phyloP scores from a whole-genome alignment of 2,329 filamentous ascomycete species.

The Cryphonectria japonica region DNA sequence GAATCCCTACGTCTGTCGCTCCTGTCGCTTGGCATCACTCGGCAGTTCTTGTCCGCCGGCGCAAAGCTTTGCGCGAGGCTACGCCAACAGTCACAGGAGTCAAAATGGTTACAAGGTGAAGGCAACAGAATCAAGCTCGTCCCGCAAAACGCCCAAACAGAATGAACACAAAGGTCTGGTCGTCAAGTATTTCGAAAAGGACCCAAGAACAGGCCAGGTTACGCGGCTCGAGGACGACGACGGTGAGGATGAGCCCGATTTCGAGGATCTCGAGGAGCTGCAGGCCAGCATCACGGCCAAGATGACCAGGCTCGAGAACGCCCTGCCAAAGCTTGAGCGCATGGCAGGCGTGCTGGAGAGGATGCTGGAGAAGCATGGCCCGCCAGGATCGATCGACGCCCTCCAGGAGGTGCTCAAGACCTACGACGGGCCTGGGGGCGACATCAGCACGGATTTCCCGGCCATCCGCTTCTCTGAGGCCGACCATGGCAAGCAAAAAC shows the following conservation, averaged over 20 bases:
- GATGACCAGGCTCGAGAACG: slow-evolving; percentile 32
- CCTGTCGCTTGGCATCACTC: slow-evolving; percentile 22
- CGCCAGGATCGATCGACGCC: slow-evolving; percentile 25
- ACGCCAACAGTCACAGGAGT: slow-evolving; percentile 16
- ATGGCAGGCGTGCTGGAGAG: slow-evolving; percentile 19
- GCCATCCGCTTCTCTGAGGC: slow-evolving; percentile 30
- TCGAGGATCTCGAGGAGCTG: slow-evolving; percentile 74
- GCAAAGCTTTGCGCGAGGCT: slow-evolving; percentile 18
- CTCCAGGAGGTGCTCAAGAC: slow-evolving; percentile 20
- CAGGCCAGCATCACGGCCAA: slow-evolving; percentile 65
- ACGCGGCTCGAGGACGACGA: slow-evolving; percentile 41
- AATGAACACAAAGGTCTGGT: neutral
- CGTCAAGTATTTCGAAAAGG: slow-evolving; percentile 28
- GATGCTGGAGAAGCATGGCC: slow-evolving; percentile 25
- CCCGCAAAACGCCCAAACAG: neutral
- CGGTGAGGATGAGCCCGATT: slow-evolving; percentile 73
- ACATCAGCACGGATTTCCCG: neutral
- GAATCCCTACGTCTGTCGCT: slow-evolving; percentile 26
- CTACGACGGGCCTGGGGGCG: slow-evolving; percentile 12
- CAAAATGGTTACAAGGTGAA: slow-evolving; percentile 4
- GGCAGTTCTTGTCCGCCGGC: slow-evolving; percentile 6
- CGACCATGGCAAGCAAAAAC: slow-evolving; percentile 32
- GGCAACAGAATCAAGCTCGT: neutral
- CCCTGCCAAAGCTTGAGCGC: slow-evolving; percentile 16
- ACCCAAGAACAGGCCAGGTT: slow-evolving; percentile 20